These are phyloP conservation scores for Dillenia suffruticosa DNA, from an alignment of 164 flowering plant species.

Conservation along the genomic window DNA sequence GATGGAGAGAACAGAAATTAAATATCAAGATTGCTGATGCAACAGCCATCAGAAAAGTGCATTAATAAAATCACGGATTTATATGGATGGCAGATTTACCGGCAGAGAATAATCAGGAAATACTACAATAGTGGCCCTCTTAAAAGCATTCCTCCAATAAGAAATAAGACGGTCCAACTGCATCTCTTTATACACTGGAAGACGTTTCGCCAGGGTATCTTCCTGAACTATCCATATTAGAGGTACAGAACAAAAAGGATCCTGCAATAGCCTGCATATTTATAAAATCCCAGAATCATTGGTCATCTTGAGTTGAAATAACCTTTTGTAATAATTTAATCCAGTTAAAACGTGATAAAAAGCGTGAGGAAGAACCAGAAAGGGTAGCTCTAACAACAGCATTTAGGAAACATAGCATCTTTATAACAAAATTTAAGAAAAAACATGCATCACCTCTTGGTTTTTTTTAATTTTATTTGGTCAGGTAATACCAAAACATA, in stretches of 20 bases:
- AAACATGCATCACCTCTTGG: too few relatives aligned
- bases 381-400: too few relatives aligned
- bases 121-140: slow-evolving; percentile 74
- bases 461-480: too few relatives aligned
- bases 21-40: slow-evolving; percentile 10
- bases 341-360: too few relatives aligned
- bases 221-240: slow-evolving; percentile 92
- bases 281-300: slow-evolving; percentile 52
- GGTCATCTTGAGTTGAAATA: too few relatives aligned
- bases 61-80: not conserved
- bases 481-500: too few relatives aligned
- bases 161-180: slow-evolving; percentile 62
- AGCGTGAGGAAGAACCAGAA: too few relatives aligned
- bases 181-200: slow-evolving; percentile 54
- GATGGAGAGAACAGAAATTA: slow-evolving; percentile 26
- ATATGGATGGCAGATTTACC: slow-evolving; percentile 33
- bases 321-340: too few relatives aligned
- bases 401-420: too few relatives aligned
- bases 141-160: slow-evolving; percentile 71
- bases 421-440: too few relatives aligned
- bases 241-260: slow-evolving; percentile 90
- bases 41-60: not conserved
- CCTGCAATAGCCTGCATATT: slow-evolving; percentile 99
- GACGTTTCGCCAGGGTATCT: slow-evolving; percentile 74
- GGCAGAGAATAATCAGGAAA: slow-evolving; percentile 82